Evolutionary conservation across 768 basidiomycete genomes (phyloP).

Genomic region (Suillus brevipes): DNA sequence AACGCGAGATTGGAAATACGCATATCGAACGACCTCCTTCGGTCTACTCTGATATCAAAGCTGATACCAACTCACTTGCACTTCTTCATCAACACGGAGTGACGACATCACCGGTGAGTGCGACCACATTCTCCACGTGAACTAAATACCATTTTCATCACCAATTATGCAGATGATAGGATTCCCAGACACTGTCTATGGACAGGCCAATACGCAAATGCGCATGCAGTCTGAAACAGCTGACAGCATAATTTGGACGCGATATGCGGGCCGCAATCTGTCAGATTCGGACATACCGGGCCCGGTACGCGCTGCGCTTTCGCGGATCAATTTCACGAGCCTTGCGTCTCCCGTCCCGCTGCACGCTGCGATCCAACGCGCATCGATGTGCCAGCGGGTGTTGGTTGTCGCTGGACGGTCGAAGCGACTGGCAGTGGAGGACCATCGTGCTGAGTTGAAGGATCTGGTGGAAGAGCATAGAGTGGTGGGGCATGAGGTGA

Average conservation of each 20-base stretch:
- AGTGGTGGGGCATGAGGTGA: conserved; percentile 26
- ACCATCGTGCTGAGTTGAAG: conserved; percentile 71
- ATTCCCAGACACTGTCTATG: conserved; percentile 73
- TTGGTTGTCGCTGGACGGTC: conserved; percentile 76
- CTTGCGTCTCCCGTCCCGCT: conserved; percentile 58
- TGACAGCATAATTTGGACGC: conserved; percentile 75
- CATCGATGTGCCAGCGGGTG: conserved; percentile 39
- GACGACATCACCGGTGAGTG: conserved; percentile 51
- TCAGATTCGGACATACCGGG: conserved; percentile 12
- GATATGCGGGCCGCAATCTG: conserved; percentile 42
- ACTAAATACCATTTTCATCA: not conserved
- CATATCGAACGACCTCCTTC: conserved; percentile 20
- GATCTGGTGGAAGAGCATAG: conserved; percentile 50
- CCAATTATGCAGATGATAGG: conserved; percentile 29
- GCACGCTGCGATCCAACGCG: conserved; percentile 48
- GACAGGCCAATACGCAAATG: conserved; percentile 58
- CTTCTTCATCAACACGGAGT: conserved; percentile 26
- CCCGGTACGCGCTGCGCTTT: conserved; percentile 37
- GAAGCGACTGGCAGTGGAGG: conserved; percentile 68
- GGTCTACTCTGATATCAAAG: conserved; percentile 26
- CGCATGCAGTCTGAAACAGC: conserved; percentile 81
- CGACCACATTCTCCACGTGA: not conserved
- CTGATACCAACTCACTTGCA: conserved; percentile 29
- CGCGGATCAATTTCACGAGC: conserved; percentile 65
- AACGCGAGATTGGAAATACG: conserved; percentile 38